phyloP scores from a whole-genome alignment of 2,329 filamentous ascomycete species.

The Clonostachys sp. region DNA sequence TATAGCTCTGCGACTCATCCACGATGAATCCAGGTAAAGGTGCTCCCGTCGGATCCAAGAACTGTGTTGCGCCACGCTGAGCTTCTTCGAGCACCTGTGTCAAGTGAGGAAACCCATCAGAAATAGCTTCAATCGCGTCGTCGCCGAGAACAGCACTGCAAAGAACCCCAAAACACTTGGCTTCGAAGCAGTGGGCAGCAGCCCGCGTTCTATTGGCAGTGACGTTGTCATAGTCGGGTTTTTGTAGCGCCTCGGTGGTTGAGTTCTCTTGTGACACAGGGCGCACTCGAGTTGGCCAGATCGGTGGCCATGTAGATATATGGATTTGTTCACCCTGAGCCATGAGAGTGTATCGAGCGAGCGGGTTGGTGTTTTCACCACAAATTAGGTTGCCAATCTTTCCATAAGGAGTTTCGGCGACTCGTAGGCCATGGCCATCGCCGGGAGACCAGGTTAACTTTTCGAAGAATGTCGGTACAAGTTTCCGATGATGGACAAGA shows the following conservation, averaged over 20 bases:
- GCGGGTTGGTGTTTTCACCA: conserved; percentile 53
- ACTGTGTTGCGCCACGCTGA: conserved; percentile 40
- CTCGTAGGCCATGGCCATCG: conserved; percentile 42
- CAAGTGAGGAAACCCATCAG: not conserved
- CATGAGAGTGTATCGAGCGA: conserved; percentile 47
- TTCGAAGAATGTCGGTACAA: conserved; percentile 52
- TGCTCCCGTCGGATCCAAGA: conserved; percentile 44
- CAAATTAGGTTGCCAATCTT: conserved; percentile 47
- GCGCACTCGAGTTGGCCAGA: conserved; percentile 41
- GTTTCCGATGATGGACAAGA: conserved; percentile 46
- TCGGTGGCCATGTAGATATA: conserved; percentile 48
- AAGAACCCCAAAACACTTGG: conserved; percentile 49
- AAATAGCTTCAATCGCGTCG: conserved; percentile 25
- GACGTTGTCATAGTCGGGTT: conserved; percentile 45
- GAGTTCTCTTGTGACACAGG: too few relatives aligned
- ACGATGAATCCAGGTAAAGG: conserved; percentile 28
- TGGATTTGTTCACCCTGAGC: conserved; percentile 51
- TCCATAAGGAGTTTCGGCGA: conserved; percentile 37
- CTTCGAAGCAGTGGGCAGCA: conserved; percentile 53
- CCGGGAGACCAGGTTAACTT: conserved; percentile 49
- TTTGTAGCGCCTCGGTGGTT: not conserved
- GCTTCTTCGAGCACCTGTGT: conserved; percentile 22
- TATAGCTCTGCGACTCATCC: conserved; percentile 3
- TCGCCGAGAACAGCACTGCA: conserved; percentile 36
- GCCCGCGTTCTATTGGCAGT: conserved; percentile 45